Evolutionary conservation across 805 yeast genomes (phyloP), one percentile per base, ranked within the genome.

Genomic region (Saturnispora sekii): DNA sequence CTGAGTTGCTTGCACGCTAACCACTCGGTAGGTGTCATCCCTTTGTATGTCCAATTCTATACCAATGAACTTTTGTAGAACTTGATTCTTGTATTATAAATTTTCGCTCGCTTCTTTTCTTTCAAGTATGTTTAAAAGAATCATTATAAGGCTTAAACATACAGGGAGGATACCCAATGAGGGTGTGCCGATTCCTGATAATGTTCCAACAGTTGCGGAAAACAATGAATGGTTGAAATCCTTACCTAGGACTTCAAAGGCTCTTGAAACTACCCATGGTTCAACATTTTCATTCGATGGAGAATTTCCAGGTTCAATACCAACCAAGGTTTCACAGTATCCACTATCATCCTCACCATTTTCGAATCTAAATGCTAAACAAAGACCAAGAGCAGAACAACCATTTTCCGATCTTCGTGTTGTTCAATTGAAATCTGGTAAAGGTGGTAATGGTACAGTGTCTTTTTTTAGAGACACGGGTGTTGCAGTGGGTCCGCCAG

Each of bases 391-490:
- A 50, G 64, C 74, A 18, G 70, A 67, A 50, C 64, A 69, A 45
- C 56, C 64, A 32, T 81, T 74, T 56, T 64, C 77, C 1, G 97
- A 89, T 59, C 63, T 86, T 3, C 73, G 81, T 47, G 72, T 85
- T 7, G 70, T 90, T 9, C 76, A 75, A 45, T 66, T 87, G 8
- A 59, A 65, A 3, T 77, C 95, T 26, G 98, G 98, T 0, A 69
- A 66, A 35, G 98, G 98, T 16, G 98, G 98, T 2, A 71, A 81
- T 58, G 98, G 98, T 6, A 70, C 76, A 30, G 81, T 87, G 0
- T 83, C 97, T 0, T 93, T 93, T 62, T 74, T 81, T 48, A 69
- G 96, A 51, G 97, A 87, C 53, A 84, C 95, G 3, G 85, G 88
- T 35, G 65, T 85, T 36, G 72, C 95, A 0, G 72, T 73, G 15